These are phyloP conservation scores for Penicillium silybi DNA, from an alignment of 495 filamentous ascomycete species.

Conservation along the genomic window DNA sequence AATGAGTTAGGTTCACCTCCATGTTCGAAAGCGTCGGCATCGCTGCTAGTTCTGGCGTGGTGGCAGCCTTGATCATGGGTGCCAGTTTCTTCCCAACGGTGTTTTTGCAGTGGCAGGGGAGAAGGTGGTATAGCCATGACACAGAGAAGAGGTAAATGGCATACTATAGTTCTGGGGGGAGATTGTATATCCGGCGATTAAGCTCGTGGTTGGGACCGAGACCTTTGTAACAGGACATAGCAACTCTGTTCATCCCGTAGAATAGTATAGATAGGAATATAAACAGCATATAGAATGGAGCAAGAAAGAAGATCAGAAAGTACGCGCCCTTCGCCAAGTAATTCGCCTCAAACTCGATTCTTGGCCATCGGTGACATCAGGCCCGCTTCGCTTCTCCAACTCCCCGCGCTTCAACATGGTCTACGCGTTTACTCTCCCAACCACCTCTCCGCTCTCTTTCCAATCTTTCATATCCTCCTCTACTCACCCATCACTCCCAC, in stretches of 20 bases:
- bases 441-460: slow-evolving; percentile 78
- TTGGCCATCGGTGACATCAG: slow-evolving; percentile 23
- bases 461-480: slow-evolving; percentile 63
- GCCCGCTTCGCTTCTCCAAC: slow-evolving; percentile 15
- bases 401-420: slow-evolving; percentile 59
- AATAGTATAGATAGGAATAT: neutral
- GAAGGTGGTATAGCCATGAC: slow-evolving; percentile 10
- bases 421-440: slow-evolving; percentile 77
- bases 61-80: slow-evolving; percentile 38
- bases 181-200: neutral
- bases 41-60: slow-evolving; percentile 40
- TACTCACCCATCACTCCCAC: slow-evolving; percentile 79
- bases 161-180: no score
- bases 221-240: neutral
- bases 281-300: neutral
- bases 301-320: neutral
- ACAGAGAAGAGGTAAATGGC: neutral
- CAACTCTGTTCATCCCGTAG: neutral
- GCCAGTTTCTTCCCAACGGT: slow-evolving; percentile 43
- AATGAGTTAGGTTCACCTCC: slow-evolving; percentile 36
- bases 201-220: neutral
- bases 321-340: neutral
- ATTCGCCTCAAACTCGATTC: neutral
- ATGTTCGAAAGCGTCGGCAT: slow-evolving; percentile 50
- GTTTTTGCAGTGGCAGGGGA: slow-evolving; percentile 34